Evolutionary conservation across 2,329 filamentous ascomycete genomes (phyloP).

Genomic region (Claviceps pazoutovae): DNA sequence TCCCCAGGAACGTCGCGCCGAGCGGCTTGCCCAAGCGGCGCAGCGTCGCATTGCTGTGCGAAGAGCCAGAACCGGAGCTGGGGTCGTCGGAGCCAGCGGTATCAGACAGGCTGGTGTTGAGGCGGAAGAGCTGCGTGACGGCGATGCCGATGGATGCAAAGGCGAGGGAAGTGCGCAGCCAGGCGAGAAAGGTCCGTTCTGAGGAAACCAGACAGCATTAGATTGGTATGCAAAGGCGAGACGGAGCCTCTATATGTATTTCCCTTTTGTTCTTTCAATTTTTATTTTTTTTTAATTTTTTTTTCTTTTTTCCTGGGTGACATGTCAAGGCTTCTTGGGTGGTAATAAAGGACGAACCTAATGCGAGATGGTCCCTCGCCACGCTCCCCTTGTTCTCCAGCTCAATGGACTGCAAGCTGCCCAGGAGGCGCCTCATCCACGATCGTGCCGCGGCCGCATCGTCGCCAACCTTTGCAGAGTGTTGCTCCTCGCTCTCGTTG

Average conservation of each 20-base stretch:
- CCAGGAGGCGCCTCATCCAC: conserved; percentile 39
- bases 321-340: too few relatives aligned
- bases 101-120: conserved; percentile 50
- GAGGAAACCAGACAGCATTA: background rate
- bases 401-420: conserved; percentile 48
- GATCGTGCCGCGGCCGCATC: conserved; percentile 10
- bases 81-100: conserved; percentile 13
- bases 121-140: conserved; percentile 70
- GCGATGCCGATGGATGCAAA: conserved; percentile 76
- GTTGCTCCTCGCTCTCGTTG: background rate
- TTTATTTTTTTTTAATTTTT: too few relatives aligned
- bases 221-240: background rate
- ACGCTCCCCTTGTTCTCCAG: conserved; percentile 78
- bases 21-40: conserved; percentile 58
- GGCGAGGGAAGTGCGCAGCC: conserved; percentile 68
- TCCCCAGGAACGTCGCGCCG: conserved; percentile 61
- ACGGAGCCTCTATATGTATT: background rate
- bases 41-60: conserved; percentile 28
- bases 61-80: background rate
- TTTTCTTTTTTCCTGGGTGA: background rate
- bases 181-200: conserved; percentile 78
- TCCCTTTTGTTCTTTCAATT: background rate
- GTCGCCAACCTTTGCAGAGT: conserved; percentile 4
- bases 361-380: conserved; percentile 65
- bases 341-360: conserved; percentile 39